Evolutionary conservation across 495 filamentous ascomycete genomes (phyloP), one percentile per base, ranked within the genome.

Genomic region (Astrothelium subdiscretum): DNA sequence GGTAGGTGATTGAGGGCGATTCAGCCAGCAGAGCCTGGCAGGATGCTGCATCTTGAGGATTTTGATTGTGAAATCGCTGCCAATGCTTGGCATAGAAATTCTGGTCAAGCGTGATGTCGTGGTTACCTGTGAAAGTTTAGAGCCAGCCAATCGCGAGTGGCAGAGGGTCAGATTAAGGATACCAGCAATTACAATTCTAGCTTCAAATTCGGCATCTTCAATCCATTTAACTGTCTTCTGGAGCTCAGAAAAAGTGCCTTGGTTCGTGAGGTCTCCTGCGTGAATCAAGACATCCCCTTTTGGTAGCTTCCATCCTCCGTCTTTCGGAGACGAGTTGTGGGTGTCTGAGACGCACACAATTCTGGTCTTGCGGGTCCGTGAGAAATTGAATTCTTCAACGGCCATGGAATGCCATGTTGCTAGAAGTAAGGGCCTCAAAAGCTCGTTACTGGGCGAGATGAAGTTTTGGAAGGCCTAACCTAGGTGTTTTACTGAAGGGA

Each of bases 61-160:
- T 66, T 54, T 84, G 74, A 63, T 82, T 81, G 66, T 87, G 85
- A 66, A 86, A 85, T 4, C 3, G 0, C 29, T 52, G 58, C 59
- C 62, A 59, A 22, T 59, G 32, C 26, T 62, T 29, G 18, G n/a
- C 43, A 52, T 75, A 76, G 32, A 83, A 68, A 1, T 74, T 65
- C 22, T 68, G 61, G 69, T 92, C 88, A 3, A 94, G 76, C 0
- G 86, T 88, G 57, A 91, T 77, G 66, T 94, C 89, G 68, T 94
- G 89, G 68, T 92, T 94, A 27, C 88, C 87, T 89, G 63, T 42
- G 12, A 65, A n/a, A 38, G 59, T 31, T 60, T 24, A 13, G 40
- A 35, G n/a, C 3, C 26, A 13, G 32, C 60, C 20, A 63, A 54
- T 57, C 26, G 42, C 52, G 15, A 51, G 13, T 1, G n/a, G 3